Evolutionary conservation across 495 filamentous ascomycete species (phyloP).

Genomic region (Apodospora peruviana): DNA sequence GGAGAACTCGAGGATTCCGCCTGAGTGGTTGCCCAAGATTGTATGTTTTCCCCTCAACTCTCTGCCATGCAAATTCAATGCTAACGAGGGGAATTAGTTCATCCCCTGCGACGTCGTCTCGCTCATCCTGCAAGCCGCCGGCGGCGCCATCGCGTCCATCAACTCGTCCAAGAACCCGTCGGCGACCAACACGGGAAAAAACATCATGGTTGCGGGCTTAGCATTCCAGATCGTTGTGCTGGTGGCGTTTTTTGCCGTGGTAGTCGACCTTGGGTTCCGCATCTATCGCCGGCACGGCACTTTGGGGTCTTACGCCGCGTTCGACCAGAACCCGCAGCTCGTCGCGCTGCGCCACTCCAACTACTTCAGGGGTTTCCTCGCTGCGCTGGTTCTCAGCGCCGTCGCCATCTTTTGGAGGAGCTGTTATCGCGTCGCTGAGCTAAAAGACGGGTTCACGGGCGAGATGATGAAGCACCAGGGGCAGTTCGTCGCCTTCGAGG

Average conservation of each 20-base stretch:
- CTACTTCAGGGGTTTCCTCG: conserved; percentile 34
- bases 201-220: conserved; percentile 64
- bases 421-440: conserved; percentile 60
- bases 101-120: conserved; percentile 59
- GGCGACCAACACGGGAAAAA: conserved; percentile 37
- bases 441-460: conserved; percentile 55
- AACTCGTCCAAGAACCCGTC: conserved; percentile 35
- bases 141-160: conserved; percentile 52
- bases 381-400: conserved; percentile 43
- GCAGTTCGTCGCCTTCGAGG: conserved; percentile 65
- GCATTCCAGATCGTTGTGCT: conserved; percentile 51
- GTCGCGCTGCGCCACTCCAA: conserved; percentile 15
- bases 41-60: conserved; percentile 16
- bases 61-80: not conserved
- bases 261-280: conserved; percentile 37
- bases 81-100: conserved; percentile 32
- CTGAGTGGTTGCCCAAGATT: conserved; percentile 44
- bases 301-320: conserved; percentile 14
- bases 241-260: conserved; percentile 39
- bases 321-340: conserved; percentile 19
- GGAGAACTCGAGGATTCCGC: conserved; percentile 56
- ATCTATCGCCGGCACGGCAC: conserved; percentile 17
- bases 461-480: conserved; percentile 53
- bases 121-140: conserved; percentile 56
- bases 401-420: conserved; percentile 57